A percentile compares a stretch with the other conserved stretches of the same genome.
Conservation (phyloP, 176 grass and related monocot species). For the Avena sativa region DNA sequence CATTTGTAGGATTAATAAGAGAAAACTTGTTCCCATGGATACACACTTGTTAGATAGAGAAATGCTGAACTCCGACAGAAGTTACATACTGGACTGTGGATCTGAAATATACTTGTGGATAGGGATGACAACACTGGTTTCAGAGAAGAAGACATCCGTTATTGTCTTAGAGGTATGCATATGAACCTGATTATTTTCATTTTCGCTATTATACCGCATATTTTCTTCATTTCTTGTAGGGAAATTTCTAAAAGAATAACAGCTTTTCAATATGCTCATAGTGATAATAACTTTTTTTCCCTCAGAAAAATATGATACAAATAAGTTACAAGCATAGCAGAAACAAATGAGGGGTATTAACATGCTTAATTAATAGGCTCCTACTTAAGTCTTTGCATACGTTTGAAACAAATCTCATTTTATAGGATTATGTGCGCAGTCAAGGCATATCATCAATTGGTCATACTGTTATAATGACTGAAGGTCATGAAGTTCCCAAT, state of each 20-base stretch:
- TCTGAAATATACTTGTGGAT: conserved; percentile 83
- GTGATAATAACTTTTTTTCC: background rate
- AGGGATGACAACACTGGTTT: conserved; percentile 72
- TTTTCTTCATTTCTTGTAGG: background rate
- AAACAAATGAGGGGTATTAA: background rate
- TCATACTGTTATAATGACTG: conserved; percentile 61
- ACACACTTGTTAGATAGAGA: conserved; percentile 57
- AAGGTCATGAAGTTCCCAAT: conserved; percentile 72
- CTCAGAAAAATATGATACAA: background rate
- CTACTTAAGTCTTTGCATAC: background rate
- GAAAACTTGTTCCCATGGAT: conserved; percentile 57
- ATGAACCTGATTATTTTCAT: conserved; percentile 18
- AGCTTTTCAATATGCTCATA: background rate
- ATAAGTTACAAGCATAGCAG: background rate
- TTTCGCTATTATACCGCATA: conserved; percentile 14
- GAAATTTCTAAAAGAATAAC: background rate
- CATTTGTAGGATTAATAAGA: conserved; percentile 76
- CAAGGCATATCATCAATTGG: conserved; percentile 53
- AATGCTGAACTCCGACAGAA: conserved; percentile 75
- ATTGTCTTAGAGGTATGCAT: conserved; percentile 69
- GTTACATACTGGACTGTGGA: conserved; percentile 77
- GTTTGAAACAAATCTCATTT: conserved; percentile 31
- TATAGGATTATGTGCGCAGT: conserved; percentile 63
- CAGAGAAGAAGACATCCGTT: conserved; percentile 70
- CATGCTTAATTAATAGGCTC: background rate